These are phyloP conservation scores for Geosmithia putterillii DNA, from an alignment of 2,329 filamentous ascomycete genomes.

Conservation along the genomic window DNA sequence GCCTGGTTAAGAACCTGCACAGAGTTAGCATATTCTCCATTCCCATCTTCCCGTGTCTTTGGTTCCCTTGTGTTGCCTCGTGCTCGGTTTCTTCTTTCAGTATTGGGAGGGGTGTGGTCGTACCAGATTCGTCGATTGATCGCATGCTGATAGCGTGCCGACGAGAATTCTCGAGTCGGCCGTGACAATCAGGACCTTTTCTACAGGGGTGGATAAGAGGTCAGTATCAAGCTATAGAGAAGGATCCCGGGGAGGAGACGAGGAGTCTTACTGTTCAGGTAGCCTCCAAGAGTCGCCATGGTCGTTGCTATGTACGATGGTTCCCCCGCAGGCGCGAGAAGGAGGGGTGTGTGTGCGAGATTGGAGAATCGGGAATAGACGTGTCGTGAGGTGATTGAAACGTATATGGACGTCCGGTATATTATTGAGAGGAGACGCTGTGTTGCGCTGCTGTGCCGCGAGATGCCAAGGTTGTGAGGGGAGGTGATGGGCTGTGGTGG, in stretches of 20 bases:
- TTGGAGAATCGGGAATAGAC: not conserved
- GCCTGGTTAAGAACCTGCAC: conserved; percentile 64
- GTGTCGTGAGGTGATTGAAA: no score
- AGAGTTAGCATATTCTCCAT: not conserved
- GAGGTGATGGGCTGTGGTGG: not conserved
- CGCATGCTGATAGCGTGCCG: conserved; percentile 73
- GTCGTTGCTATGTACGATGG: conserved; percentile 2
- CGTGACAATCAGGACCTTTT: conserved; percentile 85
- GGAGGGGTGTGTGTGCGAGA: not conserved
- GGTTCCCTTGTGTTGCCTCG: not conserved
- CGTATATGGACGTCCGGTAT: no score
- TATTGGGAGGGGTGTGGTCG: no score
- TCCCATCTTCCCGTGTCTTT: not conserved
- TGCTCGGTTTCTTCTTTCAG: not conserved
- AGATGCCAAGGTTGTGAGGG: not conserved
- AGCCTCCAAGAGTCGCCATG: conserved; percentile 32
- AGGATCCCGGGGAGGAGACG: not conserved
- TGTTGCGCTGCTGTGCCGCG: no score
- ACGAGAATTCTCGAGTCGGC: conserved; percentile 80
- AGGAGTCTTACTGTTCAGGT: conserved; percentile 26
- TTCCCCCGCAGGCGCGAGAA: not conserved
- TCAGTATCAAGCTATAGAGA: no score
- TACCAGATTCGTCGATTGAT: conserved; percentile 83
- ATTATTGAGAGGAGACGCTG: no score
- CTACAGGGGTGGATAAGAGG: conserved; percentile 28